Percentiles rank a stretch among this genome's conserved stretches.
Conservation (phyloP, 176 grass and related monocot genomes). For the Phoenix roebelenii region DNA sequence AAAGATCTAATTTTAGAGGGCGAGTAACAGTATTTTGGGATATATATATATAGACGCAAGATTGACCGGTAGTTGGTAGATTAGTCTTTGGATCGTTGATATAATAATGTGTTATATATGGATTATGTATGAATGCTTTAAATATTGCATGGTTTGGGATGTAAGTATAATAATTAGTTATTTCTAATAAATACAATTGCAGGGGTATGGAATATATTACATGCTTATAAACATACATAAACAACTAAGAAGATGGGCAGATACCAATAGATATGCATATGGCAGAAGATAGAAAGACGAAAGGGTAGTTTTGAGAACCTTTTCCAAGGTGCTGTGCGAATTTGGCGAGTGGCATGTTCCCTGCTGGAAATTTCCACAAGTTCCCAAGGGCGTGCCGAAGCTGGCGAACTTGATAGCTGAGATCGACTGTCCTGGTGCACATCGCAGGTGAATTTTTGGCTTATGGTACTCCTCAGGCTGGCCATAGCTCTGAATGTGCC, state of each 20-base stretch:
- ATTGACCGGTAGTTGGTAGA: no score
- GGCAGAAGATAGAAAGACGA: not conserved
- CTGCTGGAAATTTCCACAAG: slow-evolving; percentile 81
- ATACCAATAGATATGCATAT: not conserved
- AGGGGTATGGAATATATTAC: no score
- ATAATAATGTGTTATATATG: no score
- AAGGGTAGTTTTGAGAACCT: slow-evolving; percentile 31
- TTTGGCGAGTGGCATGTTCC: slow-evolving; percentile 68
- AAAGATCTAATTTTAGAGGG: no score
- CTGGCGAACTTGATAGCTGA: slow-evolving; percentile 94
- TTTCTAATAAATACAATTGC: no score
- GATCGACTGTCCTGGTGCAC: slow-evolving; percentile 65
- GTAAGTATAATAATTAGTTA: no score
- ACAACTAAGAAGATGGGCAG: not conserved
- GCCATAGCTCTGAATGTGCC: slow-evolving; percentile 61
- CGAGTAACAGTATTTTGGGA: no score
- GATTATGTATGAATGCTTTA: no score
- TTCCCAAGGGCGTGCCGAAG: slow-evolving; percentile 84
- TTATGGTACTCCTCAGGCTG: slow-evolving; percentile 37
- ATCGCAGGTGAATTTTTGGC: slow-evolving; percentile 69
- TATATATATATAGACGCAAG: no score
- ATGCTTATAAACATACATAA: not conserved
- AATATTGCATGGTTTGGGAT: no score
- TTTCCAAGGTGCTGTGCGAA: slow-evolving; percentile 61
- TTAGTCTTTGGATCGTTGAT: no score